A percentile compares a stretch with the other conserved stretches of the same genome.
phyloP scores from a whole-genome alignment of 164 flowering plant genomes.

The Annona squamosa region DNA sequence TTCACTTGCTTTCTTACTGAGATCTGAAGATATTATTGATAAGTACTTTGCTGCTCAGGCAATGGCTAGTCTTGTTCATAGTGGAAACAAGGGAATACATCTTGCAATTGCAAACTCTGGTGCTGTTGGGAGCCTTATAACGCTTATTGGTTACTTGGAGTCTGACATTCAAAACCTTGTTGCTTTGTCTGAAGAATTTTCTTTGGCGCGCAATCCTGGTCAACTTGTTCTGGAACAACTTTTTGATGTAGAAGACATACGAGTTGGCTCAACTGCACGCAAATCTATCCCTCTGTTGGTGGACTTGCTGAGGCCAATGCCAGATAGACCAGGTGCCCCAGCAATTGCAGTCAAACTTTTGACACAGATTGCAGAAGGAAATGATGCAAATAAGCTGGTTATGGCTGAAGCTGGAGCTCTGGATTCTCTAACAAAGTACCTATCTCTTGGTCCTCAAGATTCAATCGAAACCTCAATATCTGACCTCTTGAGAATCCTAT shows the following conservation, averaged over 20 bases:
- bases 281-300: constrained; percentile 73
- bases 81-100: constrained; percentile 47
- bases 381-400: constrained; percentile 63
- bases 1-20: constrained; percentile 53
- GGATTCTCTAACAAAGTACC: constrained; percentile 71
- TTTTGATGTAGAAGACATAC: constrained; percentile 72
- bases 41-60: constrained; percentile 77
- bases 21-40: constrained; percentile 70
- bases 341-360: constrained; percentile 57
- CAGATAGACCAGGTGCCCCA: constrained; percentile 85
- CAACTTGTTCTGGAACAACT: constrained; percentile 61
- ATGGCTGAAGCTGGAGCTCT: constrained; percentile 90
- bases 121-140: constrained; percentile 60
- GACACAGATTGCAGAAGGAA: constrained; percentile 64
- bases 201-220: constrained; percentile 52
- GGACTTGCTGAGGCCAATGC: constrained; percentile 80
- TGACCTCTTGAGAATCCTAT: constrained; percentile 61
- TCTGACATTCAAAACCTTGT: constrained; percentile 62
- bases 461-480: constrained; percentile 56
- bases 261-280: constrained; percentile 61
- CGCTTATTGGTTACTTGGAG: constrained; percentile 56
- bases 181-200: constrained; percentile 68
- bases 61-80: constrained; percentile 68
- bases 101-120: constrained; percentile 75
- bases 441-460: constrained; percentile 83